phyloP scores from a whole-genome alignment of 2,329 filamentous ascomycete species.

The Pyrenochaeta sp. region DNA sequence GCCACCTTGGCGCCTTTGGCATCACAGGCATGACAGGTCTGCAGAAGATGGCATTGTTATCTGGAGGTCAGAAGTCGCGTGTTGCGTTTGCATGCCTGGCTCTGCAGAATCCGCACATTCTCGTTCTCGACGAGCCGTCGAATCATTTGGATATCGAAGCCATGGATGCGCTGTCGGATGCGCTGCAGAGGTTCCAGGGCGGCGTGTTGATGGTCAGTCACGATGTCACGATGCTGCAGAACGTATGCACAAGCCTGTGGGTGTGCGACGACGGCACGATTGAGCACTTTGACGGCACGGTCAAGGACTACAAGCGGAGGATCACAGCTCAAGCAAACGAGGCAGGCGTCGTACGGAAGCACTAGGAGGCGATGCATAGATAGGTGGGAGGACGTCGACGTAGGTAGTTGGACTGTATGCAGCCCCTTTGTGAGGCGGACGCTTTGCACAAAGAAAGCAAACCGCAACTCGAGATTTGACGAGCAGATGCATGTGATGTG shows the following conservation, averaged over 20 bases:
- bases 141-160: constrained; percentile 99
- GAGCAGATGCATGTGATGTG: too few relatives aligned
- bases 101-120: constrained; percentile 91
- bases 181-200: constrained; percentile 85
- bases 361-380: constrained; percentile 37
- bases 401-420: not conserved
- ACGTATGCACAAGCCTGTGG: constrained; percentile 93
- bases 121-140: constrained; percentile 97
- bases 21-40: constrained; percentile 94
- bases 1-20: constrained; percentile 86
- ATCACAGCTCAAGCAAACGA: constrained; percentile 89
- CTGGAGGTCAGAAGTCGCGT: constrained; percentile 97
- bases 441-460: too few relatives aligned
- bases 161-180: constrained; percentile 92
- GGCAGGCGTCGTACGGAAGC: constrained; percentile 77
- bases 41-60: constrained; percentile 93
- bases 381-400: not conserved
- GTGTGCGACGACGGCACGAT: constrained; percentile 94
- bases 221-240: constrained; percentile 98
- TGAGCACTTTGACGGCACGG: constrained; percentile 93
- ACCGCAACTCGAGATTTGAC: too few relatives aligned
- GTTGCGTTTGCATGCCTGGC: constrained; percentile 98
- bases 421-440: not conserved
- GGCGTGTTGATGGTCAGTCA: constrained; percentile 98
- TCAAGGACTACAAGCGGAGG: constrained; percentile 97